These are phyloP conservation scores for Mycena alexandri DNA, from an alignment of 768 basidiomycete species.

Conservation along the genomic window DNA sequence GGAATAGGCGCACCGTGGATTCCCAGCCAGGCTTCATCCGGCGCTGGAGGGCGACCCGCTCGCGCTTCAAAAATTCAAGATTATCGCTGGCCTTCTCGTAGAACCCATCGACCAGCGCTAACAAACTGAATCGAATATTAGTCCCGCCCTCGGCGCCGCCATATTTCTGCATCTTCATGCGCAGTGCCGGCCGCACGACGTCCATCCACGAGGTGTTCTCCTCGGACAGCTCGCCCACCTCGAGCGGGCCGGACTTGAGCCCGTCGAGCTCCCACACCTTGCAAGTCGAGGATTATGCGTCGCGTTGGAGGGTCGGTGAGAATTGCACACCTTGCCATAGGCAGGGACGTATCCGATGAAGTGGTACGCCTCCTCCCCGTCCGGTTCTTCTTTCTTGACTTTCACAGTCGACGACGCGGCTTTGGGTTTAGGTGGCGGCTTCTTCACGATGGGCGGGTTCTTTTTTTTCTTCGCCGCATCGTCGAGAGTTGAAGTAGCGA, in stretches of 20 bases:
- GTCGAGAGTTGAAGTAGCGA: constrained; percentile 60
- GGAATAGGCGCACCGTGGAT: constrained; percentile 40
- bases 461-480: constrained; percentile 54
- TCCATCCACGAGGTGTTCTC: constrained; percentile 64
- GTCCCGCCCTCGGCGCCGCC: constrained; percentile 58
- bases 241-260: constrained; percentile 70
- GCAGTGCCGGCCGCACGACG: constrained; percentile 69
- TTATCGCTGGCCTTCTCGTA: constrained; percentile 64
- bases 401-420: constrained; percentile 25
- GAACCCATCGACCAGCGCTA: constrained; percentile 68
- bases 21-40: constrained; percentile 56
- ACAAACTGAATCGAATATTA: constrained; percentile 71
- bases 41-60: constrained; percentile 59
- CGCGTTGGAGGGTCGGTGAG: too few relatives aligned
- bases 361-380: constrained; percentile 66
- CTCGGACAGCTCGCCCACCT: constrained; percentile 69
- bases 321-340: constrained; percentile 75
- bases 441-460: constrained; percentile 45
- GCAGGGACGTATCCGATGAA: constrained; percentile 77
- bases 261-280: constrained; percentile 83
- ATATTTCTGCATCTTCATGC: constrained; percentile 72
- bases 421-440: constrained; percentile 52
- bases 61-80: constrained; percentile 65
- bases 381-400: constrained; percentile 43
- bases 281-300: too few relatives aligned